Conservation (phyloP, 2,329 filamentous ascomycete genomes). For the Purpureocillium takamizusanense region DNA sequence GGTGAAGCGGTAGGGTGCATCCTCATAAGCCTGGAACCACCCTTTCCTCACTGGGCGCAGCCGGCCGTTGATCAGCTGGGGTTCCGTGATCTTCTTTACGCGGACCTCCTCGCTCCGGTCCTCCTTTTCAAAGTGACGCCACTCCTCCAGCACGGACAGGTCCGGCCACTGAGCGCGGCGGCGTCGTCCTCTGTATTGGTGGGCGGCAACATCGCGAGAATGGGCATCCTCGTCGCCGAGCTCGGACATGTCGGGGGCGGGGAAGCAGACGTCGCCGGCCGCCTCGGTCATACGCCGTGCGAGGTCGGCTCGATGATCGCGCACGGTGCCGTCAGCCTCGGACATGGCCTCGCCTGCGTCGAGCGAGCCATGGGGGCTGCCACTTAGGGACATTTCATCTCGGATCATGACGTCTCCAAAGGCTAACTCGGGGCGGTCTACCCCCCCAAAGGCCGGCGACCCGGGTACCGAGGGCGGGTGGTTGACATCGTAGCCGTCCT, state of each 20-base stretch:
- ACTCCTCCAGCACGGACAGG: conserved; percentile 73
- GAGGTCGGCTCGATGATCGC: conserved; percentile 19
- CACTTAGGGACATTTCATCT: conserved; percentile 45
- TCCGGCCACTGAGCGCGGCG: conserved; percentile 78
- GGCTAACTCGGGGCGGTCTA: conserved; percentile 42
- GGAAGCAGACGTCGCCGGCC: conserved; percentile 89
- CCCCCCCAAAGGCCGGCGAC: conserved; percentile 43
- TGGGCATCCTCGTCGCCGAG: conserved; percentile 66
- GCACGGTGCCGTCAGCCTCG: conserved; percentile 13
- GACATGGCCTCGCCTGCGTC: conserved; percentile 23
- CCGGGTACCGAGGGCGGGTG: conserved; percentile 61
- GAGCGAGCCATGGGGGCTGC: conserved; percentile 18
- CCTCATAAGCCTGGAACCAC: conserved; percentile 85
- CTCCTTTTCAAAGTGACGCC: conserved; percentile 86
- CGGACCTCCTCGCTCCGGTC: conserved; percentile 68
- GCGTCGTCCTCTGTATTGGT: conserved; percentile 37
- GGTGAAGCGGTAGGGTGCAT: conserved; percentile 88
- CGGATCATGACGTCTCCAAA: conserved; percentile 65
- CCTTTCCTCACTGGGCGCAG: conserved; percentile 68
- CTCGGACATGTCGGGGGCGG: conserved; percentile 63
- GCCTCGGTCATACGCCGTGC: conserved; percentile 48
- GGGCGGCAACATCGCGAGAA: conserved; percentile 30
- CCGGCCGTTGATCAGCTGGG: conserved; percentile 82
- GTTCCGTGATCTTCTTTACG: conserved; percentile 87
- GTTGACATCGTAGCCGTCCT: conserved; percentile 53